Evolutionary conservation across 2,329 filamentous ascomycete species (phyloP).

Genomic region (Calycina marina): DNA sequence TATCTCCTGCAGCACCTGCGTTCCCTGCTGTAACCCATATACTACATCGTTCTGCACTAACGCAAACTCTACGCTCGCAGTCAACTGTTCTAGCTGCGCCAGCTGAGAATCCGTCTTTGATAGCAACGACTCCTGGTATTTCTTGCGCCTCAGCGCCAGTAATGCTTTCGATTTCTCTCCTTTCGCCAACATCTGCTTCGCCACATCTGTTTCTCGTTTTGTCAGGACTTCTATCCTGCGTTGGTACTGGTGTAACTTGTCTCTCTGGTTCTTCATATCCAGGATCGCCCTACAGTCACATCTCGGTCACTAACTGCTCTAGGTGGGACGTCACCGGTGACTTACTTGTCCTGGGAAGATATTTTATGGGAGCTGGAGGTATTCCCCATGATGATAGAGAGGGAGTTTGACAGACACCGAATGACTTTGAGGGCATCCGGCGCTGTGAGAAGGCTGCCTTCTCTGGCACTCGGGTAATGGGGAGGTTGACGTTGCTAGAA

Average conservation of each 20-base stretch:
- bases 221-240: slow-evolving; percentile 78
- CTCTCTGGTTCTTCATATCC: slow-evolving; percentile 93
- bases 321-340: slow-evolving; percentile 4
- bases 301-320: slow-evolving; percentile 3
- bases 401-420: too few species aligned
- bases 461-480: not conserved
- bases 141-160: slow-evolving; percentile 81
- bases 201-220: slow-evolving; percentile 73
- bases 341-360: slow-evolving; percentile 75
- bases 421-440: too few species aligned
- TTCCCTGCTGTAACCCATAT: slow-evolving; percentile 85
- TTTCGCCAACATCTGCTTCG: slow-evolving; percentile 63
- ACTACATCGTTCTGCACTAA: slow-evolving; percentile 93
- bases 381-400: slow-evolving; percentile 53
- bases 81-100: slow-evolving; percentile 83
- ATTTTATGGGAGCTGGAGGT: slow-evolving; percentile 48
- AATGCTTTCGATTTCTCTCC: slow-evolving; percentile 73
- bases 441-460: too few species aligned
- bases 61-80: slow-evolving; percentile 83
- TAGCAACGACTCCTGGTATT: slow-evolving; percentile 86
- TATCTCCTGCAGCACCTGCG: slow-evolving; percentile 76
- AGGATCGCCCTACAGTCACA: slow-evolving; percentile 62
- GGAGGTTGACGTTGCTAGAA: too few species aligned
- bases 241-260: slow-evolving; percentile 94
- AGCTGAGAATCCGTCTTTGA: slow-evolving; percentile 84